Evolutionary conservation across 2,329 filamentous ascomycete genomes (phyloP).

Genomic region (Talaromyces sp.): DNA sequence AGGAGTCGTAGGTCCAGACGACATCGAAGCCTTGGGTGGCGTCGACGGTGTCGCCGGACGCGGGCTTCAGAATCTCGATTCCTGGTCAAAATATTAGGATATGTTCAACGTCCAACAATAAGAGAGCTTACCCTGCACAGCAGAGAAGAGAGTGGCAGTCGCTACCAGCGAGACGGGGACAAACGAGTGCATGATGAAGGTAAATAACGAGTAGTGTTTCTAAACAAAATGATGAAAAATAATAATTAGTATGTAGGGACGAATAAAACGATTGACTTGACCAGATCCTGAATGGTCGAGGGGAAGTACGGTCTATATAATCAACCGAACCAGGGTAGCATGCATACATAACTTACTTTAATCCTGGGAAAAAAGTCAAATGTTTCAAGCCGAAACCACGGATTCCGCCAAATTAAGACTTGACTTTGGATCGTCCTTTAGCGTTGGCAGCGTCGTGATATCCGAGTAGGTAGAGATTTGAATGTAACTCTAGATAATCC

Average conservation of each 20-base stretch:
- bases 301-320: not conserved
- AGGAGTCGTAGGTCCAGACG: conserved; percentile 18
- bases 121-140: conserved; percentile 13
- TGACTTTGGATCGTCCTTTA: conserved; percentile 4
- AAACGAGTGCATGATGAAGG: conserved; percentile 15
- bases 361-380: not conserved
- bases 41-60: conserved; percentile 14
- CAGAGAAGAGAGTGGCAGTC: conserved; percentile 16
- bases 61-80: conserved; percentile 14
- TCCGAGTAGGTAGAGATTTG: not conserved
- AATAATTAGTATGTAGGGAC: conserved; percentile 6
- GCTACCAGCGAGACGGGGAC: conserved; percentile 15
- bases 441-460: not conserved
- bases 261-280: not conserved
- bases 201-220: not conserved
- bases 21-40: conserved; percentile 16
- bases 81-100: not conserved
- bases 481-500: not conserved
- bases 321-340: conserved; percentile 1
- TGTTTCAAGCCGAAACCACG: conserved; percentile 11
- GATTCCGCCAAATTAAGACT: not conserved
- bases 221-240: conserved; percentile 1
- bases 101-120: not conserved
- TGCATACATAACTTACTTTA: not conserved
- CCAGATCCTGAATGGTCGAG: not conserved